Base-by-base conservation (phyloP, 2,329 filamentous ascomycete genomes). In the Chrysosphaeria jannelii region DNA sequence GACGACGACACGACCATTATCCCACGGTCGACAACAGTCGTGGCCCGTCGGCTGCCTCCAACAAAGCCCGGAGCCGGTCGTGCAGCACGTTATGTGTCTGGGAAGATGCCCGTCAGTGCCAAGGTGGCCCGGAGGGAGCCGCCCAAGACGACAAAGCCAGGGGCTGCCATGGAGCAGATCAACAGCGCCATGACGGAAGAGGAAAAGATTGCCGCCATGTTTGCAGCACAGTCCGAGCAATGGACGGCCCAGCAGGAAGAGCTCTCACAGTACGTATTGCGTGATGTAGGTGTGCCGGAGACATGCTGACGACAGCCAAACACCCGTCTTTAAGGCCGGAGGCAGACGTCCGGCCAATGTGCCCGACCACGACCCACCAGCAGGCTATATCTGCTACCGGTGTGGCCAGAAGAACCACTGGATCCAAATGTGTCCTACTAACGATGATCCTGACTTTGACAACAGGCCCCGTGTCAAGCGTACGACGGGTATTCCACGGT, bases 1-100 rank as follows among this genome's bases (percentile, higher is more conserved):
- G 75, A 90, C 35, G 85, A 97, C 50, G 85, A 97, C 41, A 93
- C 85, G 1, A 75, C 72, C n/a, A 79, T 91, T 35, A 90, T 97
- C 25, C 75, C 81, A 21, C 71, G 85, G 36, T 89, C 85, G 10
- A 91, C 79, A 3, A 88, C 78, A 1, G 78, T 97, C 27, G 68
- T 91, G 34, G 85, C 79, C 19, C 67, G 75, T 29, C 66, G 85
- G 29, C 55, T 85, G 31, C 85, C 85, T 3, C 74, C 85, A 5
- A 52, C 62, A 24, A 76, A 79, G 38, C 68, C 68, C 22, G 85
- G 85, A 14, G 76, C 78, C 31, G 88, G 85, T 24, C 64, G 75
- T 33, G 88, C 85, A 26, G 78, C 81, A 31, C 65, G 85, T 39
- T 97, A 97, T 54, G 75, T 97, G 29, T 81, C 76, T 10, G 85